Base-by-base conservation (phyloP, 345 rosid genomes). In the Dovyalis caffra region DNA sequence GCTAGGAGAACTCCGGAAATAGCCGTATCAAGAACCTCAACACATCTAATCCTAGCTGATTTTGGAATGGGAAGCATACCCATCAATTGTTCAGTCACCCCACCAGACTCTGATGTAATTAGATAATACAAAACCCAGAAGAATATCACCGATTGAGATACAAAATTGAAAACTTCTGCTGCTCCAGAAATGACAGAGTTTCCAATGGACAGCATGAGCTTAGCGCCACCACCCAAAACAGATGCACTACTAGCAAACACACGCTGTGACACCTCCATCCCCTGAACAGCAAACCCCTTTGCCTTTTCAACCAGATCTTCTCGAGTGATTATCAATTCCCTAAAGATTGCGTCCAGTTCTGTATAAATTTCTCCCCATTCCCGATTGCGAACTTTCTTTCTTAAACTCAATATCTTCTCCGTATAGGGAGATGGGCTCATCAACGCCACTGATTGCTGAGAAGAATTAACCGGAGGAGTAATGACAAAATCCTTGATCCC, bases 71-170 rank as follows among this genome's bases (percentile, higher is more conserved):
- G 99, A 67, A 95, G 80, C 99, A 93, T 91, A 71, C 78, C 73
- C 88, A 95, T 93, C 32, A 90, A 91, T 74, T 95, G 98, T 80
- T 93, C 95, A 0, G 98, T 95, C 21, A 95, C 97, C 51, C 98
- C 99, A 0, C 98, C 99, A 40, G 99, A 91, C 34, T 93, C 95
- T 6, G 99, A 91, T 21, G 99, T 93, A 53, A 95, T 95, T 4
- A 95, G 87, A 81, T 87, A 82, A 75, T 93, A 95, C 47, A 95
- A 70, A 56, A 95, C 90, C 92, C 97, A 91, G 72, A 87, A 89
- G 88, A 93, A 95, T 60, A 95, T 87, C 87, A 95, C 88, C 0
- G 83, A 74, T 80, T 91, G 97, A 33, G 97, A 93, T 45, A 93
- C 85, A 73, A 95, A 95, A 71, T 95, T 93, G 83, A 91, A 85